Evolutionary conservation across 2,329 filamentous ascomycete genomes (phyloP).

Genomic region (Colletotrichum sp.): DNA sequence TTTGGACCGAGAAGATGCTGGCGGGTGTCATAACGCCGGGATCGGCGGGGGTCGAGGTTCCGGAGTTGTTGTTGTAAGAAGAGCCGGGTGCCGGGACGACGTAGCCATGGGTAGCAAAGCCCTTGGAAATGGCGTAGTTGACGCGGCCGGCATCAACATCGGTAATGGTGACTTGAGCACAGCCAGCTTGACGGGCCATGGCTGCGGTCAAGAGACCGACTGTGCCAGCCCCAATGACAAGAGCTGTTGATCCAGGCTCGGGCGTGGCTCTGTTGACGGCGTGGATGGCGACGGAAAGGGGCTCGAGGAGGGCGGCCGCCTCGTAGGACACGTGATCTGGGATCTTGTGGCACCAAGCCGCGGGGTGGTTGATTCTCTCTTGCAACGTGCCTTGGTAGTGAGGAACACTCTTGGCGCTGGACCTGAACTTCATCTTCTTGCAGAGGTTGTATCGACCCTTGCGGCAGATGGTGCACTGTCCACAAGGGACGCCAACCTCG

Average conservation of each 20-base stretch:
- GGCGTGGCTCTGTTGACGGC: conserved; percentile 61
- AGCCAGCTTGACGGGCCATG: conserved; percentile 66
- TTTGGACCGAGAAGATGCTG: conserved; percentile 50
- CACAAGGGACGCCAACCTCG: conserved; percentile 62
- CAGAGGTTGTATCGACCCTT: conserved; percentile 67
- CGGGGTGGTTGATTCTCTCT: conserved; percentile 67
- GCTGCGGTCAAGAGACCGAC: conserved; percentile 68
- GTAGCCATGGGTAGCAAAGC: conserved; percentile 65
- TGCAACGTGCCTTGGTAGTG: conserved; percentile 69
- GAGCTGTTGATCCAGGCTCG: conserved; percentile 57
- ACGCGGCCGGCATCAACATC: conserved; percentile 67
- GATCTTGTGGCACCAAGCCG: conserved; percentile 69
- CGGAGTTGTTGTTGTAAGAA: conserved; percentile 42
- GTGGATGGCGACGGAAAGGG: conserved; percentile 67
- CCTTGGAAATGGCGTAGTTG: conserved; percentile 61
- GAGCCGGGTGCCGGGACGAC: conserved; percentile 57
- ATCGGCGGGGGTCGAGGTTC: conserved; percentile 52
- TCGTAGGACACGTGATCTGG: conserved; percentile 64
- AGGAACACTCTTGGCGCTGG: conserved; percentile 66
- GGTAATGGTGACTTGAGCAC: conserved; percentile 62
- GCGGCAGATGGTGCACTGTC: conserved; percentile 54
- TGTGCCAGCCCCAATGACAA: conserved; percentile 71
- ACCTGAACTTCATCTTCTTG: conserved; percentile 66
- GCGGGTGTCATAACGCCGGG: conserved; percentile 46
- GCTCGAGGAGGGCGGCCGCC: conserved; percentile 65